Conservation (phyloP, 495 filamentous ascomycete genomes). For the Eremomyces bilateralis region DNA sequence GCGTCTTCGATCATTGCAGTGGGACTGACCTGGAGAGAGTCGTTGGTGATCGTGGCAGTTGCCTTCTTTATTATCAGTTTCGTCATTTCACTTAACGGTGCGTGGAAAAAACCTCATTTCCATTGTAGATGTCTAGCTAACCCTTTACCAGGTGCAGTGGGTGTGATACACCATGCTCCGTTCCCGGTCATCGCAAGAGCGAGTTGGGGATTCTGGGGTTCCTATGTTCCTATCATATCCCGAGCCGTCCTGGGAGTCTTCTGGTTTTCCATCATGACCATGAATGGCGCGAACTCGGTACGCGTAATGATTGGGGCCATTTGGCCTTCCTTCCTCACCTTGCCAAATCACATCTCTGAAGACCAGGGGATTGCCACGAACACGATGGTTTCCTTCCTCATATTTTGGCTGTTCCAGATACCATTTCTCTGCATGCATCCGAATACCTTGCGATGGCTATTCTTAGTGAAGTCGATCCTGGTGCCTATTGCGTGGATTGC, state of each 20-base stretch:
- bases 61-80: conserved; percentile 40
- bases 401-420: conserved; percentile 37
- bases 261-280: conserved; percentile 51
- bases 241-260: conserved; percentile 47
- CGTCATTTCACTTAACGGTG: conserved; percentile 40
- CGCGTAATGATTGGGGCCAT: conserved; percentile 47
- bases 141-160: conserved; percentile 6
- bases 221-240: conserved; percentile 43
- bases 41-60: conserved; percentile 35
- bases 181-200: conserved; percentile 48
- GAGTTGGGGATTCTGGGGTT: conserved; percentile 47
- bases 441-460: conserved; percentile 33
- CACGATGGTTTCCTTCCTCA: conserved; percentile 39
- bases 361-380: conserved; percentile 40
- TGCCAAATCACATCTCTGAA: conserved; percentile 19
- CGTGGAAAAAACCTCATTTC: conserved; percentile 6
- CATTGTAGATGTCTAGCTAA: not conserved
- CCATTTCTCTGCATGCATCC: conserved; percentile 33
- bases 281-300: conserved; percentile 42
- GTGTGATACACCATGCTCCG: conserved; percentile 38
- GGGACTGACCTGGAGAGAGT: conserved; percentile 38
- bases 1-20: conserved; percentile 29
- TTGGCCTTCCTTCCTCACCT: conserved; percentile 23
- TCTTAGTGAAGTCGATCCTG: conserved; percentile 33
- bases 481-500: conserved; percentile 30